These are phyloP conservation scores for Annona squamosa DNA, from an alignment of 164 flowering plant genomes.

Conservation along the genomic window DNA sequence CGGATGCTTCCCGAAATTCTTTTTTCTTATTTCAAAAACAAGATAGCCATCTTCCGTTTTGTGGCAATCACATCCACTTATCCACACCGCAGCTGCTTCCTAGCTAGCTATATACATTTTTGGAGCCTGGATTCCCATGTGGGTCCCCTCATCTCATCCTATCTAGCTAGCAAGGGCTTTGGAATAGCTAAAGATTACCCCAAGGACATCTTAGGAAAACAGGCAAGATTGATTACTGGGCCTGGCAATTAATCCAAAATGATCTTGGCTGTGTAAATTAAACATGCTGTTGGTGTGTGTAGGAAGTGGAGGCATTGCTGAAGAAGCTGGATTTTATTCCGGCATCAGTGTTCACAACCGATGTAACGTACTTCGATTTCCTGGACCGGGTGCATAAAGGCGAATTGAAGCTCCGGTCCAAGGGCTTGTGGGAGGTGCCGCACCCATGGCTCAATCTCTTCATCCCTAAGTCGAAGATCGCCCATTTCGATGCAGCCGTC, in stretches of 20 bases:
- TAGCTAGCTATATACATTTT: too few relatives aligned
- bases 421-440: slow-evolving; percentile 92
- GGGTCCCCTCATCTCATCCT: not conserved
- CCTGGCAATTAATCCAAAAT: too few relatives aligned
- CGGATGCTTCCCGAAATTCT: not conserved
- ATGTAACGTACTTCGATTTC: slow-evolving; percentile 74
- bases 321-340: slow-evolving; percentile 57
- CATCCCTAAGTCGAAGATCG: slow-evolving; percentile 74
- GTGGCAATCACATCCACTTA: not conserved
- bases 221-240: too few relatives aligned
- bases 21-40: not conserved
- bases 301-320: slow-evolving; percentile 73
- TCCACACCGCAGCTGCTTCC: too few relatives aligned
- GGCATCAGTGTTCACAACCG: slow-evolving; percentile 65
- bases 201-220: too few relatives aligned
- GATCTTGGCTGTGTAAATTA: too few relatives aligned
- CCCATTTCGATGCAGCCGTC: slow-evolving; percentile 70
- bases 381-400: slow-evolving; percentile 94
- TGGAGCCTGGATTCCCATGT: not conserved
- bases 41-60: not conserved
- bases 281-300: slow-evolving; percentile 12
- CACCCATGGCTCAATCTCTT: slow-evolving; percentile 98
- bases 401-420: slow-evolving; percentile 82
- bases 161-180: too few relatives aligned
- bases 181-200: too few relatives aligned